These are phyloP conservation scores for Pseudisothecium myosuroides DNA, from an alignment of 225 moss, liverwort and hornwort species.

Conservation along the genomic window DNA sequence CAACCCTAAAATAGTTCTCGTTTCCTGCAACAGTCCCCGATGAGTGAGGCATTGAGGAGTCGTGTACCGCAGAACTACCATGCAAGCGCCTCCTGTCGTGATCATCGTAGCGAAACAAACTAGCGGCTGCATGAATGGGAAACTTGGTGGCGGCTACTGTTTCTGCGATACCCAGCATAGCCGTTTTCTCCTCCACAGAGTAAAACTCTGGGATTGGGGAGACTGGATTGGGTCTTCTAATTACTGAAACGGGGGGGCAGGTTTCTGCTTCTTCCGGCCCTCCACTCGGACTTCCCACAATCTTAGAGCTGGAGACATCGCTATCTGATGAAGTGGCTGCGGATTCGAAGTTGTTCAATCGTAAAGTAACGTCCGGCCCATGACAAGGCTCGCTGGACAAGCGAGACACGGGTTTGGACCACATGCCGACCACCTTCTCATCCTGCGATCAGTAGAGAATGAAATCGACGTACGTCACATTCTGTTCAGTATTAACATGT, in stretches of 20 bases:
- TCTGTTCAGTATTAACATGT: not conserved
- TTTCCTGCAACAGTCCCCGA: not conserved
- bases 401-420: slow-evolving; percentile 41
- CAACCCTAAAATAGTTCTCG: slow-evolving; percentile 11
- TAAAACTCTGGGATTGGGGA: slow-evolving; percentile 24
- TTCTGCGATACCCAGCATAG: slow-evolving; percentile 53
- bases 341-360: slow-evolving; percentile 35
- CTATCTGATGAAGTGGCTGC: slow-evolving; percentile 42
- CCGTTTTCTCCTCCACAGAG: slow-evolving; percentile 60
- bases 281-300: slow-evolving; percentile 22
- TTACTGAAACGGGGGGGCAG: not conserved
- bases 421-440: slow-evolving; percentile 51
- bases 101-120: slow-evolving; percentile 28
- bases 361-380: slow-evolving; percentile 50
- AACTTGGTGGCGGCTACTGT: slow-evolving; percentile 1
- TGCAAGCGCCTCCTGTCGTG: slow-evolving; percentile 3
- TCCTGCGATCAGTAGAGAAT: slow-evolving; percentile 18
- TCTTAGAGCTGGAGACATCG: slow-evolving; percentile 49
- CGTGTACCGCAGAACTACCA: not conserved
- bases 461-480: not conserved
- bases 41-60: slow-evolving; percentile 1
- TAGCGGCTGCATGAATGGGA: slow-evolving; percentile 13
- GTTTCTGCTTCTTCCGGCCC: slow-evolving; percentile 23
- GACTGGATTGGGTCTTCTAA: slow-evolving; percentile 5
- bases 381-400: slow-evolving; percentile 40